Conservation (phyloP, 2,329 filamentous ascomycete genomes). For the Penicillium janthinellum region DNA sequence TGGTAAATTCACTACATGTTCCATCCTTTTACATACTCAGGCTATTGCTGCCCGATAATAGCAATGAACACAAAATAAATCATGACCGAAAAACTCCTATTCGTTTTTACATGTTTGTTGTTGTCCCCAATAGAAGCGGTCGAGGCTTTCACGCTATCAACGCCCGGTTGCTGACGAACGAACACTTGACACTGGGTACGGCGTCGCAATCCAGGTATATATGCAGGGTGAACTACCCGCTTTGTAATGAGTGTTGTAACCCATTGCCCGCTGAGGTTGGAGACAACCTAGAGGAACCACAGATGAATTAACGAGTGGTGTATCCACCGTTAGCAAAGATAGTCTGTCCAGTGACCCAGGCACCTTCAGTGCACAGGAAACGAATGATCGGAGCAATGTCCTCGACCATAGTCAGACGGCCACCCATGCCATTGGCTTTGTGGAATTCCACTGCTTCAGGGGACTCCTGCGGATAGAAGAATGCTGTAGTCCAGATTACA, state of each 20-base stretch:
- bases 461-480: conserved; percentile 52
- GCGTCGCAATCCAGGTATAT: no score
- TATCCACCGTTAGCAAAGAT: conserved; percentile 55
- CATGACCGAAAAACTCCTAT: no score
- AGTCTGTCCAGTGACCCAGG: conserved; percentile 52
- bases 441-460: conserved; percentile 49
- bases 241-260: no score
- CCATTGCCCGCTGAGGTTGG: no score
- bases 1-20: neutral
- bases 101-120: no score
- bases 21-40: neutral
- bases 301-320: conserved; percentile 41
- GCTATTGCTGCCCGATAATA: neutral
- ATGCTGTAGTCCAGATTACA: conserved; percentile 33
- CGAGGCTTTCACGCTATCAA: no score
- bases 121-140: no score
- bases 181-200: no score
- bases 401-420: conserved; percentile 45
- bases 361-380: conserved; percentile 49
- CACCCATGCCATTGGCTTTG: conserved; percentile 48
- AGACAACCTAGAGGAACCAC: no score
- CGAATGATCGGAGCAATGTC: conserved; percentile 52
- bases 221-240: no score
- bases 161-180: no score
- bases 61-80: neutral